Percentiles rank a stretch among this genome's conserved stretches.
These are phyloP conservation scores for Circinella umbellata DNA, from an alignment of 371 early-diverging fungal species.

Conservation along the genomic window DNA sequence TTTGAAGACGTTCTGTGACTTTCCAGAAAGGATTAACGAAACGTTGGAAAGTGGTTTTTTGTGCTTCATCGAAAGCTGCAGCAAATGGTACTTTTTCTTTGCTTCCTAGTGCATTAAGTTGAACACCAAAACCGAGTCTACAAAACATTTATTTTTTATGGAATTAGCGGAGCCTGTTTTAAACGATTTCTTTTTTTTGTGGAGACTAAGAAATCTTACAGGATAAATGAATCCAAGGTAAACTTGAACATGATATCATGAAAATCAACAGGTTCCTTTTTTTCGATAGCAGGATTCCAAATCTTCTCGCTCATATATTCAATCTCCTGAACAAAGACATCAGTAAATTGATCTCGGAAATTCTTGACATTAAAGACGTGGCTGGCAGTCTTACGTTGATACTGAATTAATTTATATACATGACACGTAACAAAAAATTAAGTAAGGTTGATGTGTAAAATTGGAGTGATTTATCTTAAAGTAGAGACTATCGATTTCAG, in stretches of 20 bases:
- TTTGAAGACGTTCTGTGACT: conserved; percentile 28
- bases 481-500: too few relatives aligned
- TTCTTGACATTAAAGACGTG: conserved; percentile 61
- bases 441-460: too few relatives aligned
- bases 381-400: conserved; percentile 52
- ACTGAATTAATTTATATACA: not conserved
- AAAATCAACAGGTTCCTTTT: conserved; percentile 36
- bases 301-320: conserved; percentile 31
- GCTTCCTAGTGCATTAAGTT: conserved; percentile 35
- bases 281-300: conserved; percentile 32
- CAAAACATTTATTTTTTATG: not conserved
- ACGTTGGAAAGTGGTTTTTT: conserved; percentile 39
- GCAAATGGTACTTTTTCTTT: conserved; percentile 56
- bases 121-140: conserved; percentile 54
- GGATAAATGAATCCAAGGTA: conserved; percentile 58
- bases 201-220: conserved; percentile 23
- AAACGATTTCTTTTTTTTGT: not conserved
- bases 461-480: too few relatives aligned
- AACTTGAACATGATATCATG: conserved; percentile 50
- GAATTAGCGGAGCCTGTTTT: not conserved
- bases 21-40: conserved; percentile 50
- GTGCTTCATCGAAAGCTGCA: conserved; percentile 58
- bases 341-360: conserved; percentile 57
- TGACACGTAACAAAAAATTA: too few relatives aligned
- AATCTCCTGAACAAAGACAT: conserved; percentile 53